Evolutionary conservation across 2,329 filamentous ascomycete species (phyloP).

Genomic region (Zasmidium cellare): DNA sequence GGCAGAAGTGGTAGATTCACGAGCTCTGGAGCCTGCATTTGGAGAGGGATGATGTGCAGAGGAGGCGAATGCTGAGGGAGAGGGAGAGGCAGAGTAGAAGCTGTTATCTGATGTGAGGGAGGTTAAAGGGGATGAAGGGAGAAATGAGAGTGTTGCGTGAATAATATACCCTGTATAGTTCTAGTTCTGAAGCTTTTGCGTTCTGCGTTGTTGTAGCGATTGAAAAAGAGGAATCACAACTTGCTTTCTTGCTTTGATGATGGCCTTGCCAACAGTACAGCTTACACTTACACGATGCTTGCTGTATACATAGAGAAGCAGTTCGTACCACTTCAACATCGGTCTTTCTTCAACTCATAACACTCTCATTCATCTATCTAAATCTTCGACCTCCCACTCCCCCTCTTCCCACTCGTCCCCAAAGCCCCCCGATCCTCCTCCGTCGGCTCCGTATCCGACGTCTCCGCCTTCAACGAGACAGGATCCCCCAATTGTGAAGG

Average conservation of each 20-base stretch:
- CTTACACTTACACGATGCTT: too few species aligned
- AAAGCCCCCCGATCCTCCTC: slow-evolving; percentile 33
- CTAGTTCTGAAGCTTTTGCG: too few species aligned
- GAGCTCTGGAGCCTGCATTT: neutral
- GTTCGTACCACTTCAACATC: neutral
- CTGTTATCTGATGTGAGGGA: slow-evolving; percentile 1
- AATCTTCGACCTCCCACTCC: slow-evolving; percentile 35
- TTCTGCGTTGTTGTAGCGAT: too few species aligned
- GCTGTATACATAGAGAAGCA: too few species aligned
- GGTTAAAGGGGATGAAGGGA: too few species aligned
- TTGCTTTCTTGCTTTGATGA: too few species aligned
- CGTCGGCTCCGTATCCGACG: slow-evolving; percentile 34
- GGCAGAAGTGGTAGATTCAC: slow-evolving; percentile 29
- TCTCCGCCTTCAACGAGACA: slow-evolving; percentile 38
- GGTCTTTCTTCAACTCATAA: neutral
- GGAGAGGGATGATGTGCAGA: neutral
- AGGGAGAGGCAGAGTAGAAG: neutral
- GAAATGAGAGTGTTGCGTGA: too few species aligned
- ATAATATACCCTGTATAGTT: too few species aligned
- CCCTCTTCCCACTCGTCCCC: slow-evolving; percentile 22
- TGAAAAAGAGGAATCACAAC: too few species aligned
- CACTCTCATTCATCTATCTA: slow-evolving; percentile 8
- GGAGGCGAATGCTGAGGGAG: neutral
- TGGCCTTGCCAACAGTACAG: too few species aligned
- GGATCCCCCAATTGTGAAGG: slow-evolving; percentile 38